Evolutionary conservation across 768 basidiomycete species (phyloP).

Genomic region (Pulveroboletus sp.): DNA sequence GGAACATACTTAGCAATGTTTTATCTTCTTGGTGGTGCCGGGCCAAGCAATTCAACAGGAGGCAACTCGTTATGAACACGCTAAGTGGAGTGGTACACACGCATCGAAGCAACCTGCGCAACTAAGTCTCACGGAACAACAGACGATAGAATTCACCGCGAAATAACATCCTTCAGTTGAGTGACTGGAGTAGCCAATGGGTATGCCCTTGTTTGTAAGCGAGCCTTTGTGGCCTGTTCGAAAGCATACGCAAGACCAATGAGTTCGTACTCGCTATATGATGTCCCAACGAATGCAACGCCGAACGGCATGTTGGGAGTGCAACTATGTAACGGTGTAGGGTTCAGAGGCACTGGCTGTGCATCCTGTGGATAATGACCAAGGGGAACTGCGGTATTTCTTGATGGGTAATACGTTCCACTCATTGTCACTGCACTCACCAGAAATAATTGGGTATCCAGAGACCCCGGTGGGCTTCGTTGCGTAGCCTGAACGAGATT

Average conservation of each 20-base stretch:
- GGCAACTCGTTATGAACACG: not conserved
- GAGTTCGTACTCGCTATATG: conserved; percentile 54
- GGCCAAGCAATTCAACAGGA: conserved; percentile 7
- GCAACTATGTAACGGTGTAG: conserved; percentile 34
- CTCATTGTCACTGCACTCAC: conserved; percentile 29
- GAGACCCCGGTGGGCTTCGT: conserved; percentile 45
- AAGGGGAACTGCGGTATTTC: conserved; percentile 42
- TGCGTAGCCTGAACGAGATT: conserved; percentile 20
- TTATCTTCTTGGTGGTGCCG: conserved; percentile 10
- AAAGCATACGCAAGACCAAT: conserved; percentile 59
- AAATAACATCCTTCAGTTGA: conserved; percentile 37
- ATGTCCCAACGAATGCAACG: conserved; percentile 56
- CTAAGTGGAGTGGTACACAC: conserved; percentile 2
- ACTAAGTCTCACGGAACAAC: not conserved
- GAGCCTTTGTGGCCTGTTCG: conserved; percentile 57
- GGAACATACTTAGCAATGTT: conserved; percentile 51
- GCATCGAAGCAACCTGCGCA: not conserved
- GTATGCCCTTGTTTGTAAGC: conserved; percentile 45
- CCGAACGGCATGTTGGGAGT: conserved; percentile 55
- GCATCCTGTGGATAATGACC: conserved; percentile 53
- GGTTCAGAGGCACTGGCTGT: conserved; percentile 35
- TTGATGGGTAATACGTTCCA: conserved; percentile 1
- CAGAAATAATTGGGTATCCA: conserved; percentile 64
- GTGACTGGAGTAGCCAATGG: conserved; percentile 52
- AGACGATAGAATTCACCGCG: conserved; percentile 2